Conservation (phyloP, 2,329 filamentous ascomycete species). For the Pseudogymnoascus sp. region DNA sequence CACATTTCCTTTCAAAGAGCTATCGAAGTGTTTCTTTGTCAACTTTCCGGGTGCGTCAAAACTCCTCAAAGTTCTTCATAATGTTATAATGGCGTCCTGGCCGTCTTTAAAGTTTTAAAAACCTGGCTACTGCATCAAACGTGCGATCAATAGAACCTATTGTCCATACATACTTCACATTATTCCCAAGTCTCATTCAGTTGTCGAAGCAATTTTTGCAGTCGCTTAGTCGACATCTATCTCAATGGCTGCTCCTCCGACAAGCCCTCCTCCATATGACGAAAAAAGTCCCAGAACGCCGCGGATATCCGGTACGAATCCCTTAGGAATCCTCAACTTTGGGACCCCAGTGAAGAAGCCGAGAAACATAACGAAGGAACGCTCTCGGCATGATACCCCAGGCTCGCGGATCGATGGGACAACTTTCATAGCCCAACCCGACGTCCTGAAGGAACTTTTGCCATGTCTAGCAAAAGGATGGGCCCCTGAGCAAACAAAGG, state of each 20-base stretch:
- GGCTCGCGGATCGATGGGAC: not conserved
- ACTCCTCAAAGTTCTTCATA: not conserved
- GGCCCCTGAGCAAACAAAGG: not conserved
- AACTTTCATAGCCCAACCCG: not conserved
- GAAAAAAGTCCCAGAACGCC: not conserved
- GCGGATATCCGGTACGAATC: not conserved
- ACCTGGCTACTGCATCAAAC: too few relatives aligned
- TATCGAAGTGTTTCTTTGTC: not conserved
- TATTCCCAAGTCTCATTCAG: not conserved
- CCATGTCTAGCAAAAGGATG: not conserved
- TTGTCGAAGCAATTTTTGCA: not conserved
- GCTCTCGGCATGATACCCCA: not conserved
- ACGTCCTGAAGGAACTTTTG: not conserved
- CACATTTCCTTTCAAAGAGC: not conserved
- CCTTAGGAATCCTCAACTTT: not conserved
- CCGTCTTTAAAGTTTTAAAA: not conserved
- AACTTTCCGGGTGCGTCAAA: not conserved
- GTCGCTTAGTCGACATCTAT: not conserved
- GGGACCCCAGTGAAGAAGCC: not conserved
- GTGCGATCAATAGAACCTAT: not conserved
- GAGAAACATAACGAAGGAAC: not conserved
- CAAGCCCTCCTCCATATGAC: not conserved
- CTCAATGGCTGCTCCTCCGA: not conserved
- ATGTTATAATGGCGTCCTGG: not conserved
- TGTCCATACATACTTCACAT: not conserved